Base-by-base conservation (phyloP, 2,329 filamentous ascomycete genomes). In the Fusarium piperis region DNA sequence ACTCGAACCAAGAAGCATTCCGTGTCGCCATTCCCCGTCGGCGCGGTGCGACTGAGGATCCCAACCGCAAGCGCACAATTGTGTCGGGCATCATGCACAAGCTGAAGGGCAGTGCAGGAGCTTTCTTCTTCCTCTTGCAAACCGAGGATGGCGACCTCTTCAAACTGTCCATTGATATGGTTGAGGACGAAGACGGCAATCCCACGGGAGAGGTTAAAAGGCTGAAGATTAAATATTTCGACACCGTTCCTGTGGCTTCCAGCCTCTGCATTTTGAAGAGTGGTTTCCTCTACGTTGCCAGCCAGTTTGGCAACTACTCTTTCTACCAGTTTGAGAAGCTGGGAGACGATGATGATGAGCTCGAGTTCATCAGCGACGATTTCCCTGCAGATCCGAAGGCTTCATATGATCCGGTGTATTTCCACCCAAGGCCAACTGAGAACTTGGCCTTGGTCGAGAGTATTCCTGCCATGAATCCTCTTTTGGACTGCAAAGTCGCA, bases 251-350 rank as follows among this genome's bases (percentile, higher is more conserved):
- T 0, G 87, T 97, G 38, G 94, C 95, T 1, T 91, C 93, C 0
- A 97, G 90, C 78, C 88, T 99, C 48, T 94, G 94, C 79, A 97
- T 99, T 73, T 83, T 99, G 73, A 97, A 97, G 83, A 97, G 94
- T 72, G 97, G 96, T 30, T 99, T 97, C 78, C 87, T 99, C 12
- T 99, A 96, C 77, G 92, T 95, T 59, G 94, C 94, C 9, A 94
- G 93, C 77, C 95, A 99, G 81, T 94, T 93, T 71, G 96, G 97
- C 32, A 96, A 98, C 79, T 93, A 97, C 79, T 91, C 94, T 67
- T 94, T 99, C 74, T 99, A 98, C 81, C 95, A 98, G 79, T 97
- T 99, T 70, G 94, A 98, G 80, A 97, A 97, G 78, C 89, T 99
- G 8, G 97, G 95, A 44, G 96, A 99, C 70, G 95, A 98, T 76